These are phyloP conservation scores for Cornus suecica DNA, from an alignment of 148 eudicot genomes.

Conservation along the genomic window DNA sequence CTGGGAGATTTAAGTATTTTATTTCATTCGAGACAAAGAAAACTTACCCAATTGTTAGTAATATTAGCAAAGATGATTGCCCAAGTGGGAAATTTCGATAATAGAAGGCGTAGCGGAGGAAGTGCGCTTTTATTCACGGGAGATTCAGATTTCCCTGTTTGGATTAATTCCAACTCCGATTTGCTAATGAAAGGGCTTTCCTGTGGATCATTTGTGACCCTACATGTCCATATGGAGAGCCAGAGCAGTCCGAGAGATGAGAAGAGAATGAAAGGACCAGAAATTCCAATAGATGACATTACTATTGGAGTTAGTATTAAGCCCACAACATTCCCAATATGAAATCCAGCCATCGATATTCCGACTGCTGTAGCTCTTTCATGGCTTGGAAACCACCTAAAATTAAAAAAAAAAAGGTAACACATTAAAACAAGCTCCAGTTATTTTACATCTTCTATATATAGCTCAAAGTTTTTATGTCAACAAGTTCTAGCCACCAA, in stretches of 20 bases:
- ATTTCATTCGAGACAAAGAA: neutral
- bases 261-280: slow-evolving; percentile 83
- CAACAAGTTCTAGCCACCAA: neutral
- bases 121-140: slow-evolving; percentile 26
- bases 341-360: slow-evolving; percentile 93
- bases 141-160: slow-evolving; percentile 59
- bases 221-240: slow-evolving; percentile 59
- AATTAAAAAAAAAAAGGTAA: neutral
- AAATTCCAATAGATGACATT: slow-evolving; percentile 64
- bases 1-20: neutral
- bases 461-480: neutral
- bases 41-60: slow-evolving; percentile 88
- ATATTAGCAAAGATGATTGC: slow-evolving; percentile 82
- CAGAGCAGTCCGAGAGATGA: slow-evolving; percentile 82
- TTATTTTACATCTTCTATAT: neutral
- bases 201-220: slow-evolving; percentile 65
- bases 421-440: neutral
- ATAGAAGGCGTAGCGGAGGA: slow-evolving; percentile 42
- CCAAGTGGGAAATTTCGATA: slow-evolving; percentile 89
- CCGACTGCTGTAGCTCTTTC: slow-evolving; percentile 97
- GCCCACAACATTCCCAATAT: slow-evolving; percentile 89
- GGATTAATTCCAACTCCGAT: slow-evolving; percentile 63
- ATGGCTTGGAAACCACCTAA: slow-evolving; percentile 87
- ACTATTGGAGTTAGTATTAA: slow-evolving; percentile 62
- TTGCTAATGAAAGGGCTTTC: slow-evolving; percentile 46